Base-by-base conservation (phyloP, 1,284 basidiomycete species). In the Cryptococcus neoformans region DNA sequence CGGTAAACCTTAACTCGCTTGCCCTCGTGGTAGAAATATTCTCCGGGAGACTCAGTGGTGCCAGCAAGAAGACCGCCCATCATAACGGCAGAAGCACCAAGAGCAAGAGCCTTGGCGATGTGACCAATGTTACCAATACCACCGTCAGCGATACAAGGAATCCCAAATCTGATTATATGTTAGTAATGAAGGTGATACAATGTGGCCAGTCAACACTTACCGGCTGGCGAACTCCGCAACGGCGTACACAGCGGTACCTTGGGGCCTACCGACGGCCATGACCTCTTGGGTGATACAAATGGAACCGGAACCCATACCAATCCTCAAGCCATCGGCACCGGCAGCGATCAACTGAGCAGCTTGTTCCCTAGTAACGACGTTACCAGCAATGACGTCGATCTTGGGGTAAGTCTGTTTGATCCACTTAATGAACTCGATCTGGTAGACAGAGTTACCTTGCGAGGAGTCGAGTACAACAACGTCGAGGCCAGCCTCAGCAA, bases 201-300 rank as follows among this genome's bases (percentile, higher is more conserved):
- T n/a, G 11, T 14, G 8, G 10, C 21, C 35, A 21, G 39, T 16
- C 10, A 36, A 9, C 3, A 64, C 63, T 57, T 41, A 65, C 63
- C 70, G 66, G 41, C 78, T 83, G 34, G 94, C 87, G 70, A 98
- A 98, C 80, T 99, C 92, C 34, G 94, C 86, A 11, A 99, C 95
- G 47, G 91, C 87, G 76, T 90, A 89, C 11, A 99, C 93, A 11
- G 96, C 95, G 0, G 94, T 96, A 10, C 94, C 95, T 78, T 99
- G 95, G 1, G 95, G 96, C 39, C 95, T 87, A 37, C 95, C 96
- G 55, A 98, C 95, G n/a, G 96, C 95, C 90, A 98, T 99, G 69
- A 99, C 91, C 77, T 99, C 95, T 79, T 99, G 95, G 4, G 95
- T 99, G 79, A 99, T 99, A 77, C 95, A 99, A 73, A 99, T 99